A percentile compares a stretch with the other conserved stretches of the same genome.
Evolutionary conservation across 2,329 filamentous ascomycete species (phyloP).

Genomic region (Teratosphaeria zuluensis): DNA sequence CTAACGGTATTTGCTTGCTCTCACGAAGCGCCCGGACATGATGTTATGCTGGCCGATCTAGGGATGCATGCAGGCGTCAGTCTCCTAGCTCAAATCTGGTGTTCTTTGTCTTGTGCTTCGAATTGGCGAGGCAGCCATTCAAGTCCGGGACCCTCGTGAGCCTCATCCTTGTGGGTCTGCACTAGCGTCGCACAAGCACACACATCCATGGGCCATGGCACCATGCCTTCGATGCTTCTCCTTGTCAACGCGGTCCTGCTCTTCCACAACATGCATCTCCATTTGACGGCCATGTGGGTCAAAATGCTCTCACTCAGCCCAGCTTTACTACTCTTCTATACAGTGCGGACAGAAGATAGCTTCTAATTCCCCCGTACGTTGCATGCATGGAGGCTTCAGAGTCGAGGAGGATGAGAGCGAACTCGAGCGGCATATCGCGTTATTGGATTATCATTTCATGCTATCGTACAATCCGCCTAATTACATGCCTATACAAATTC

Average conservation of each 20-base stretch:
- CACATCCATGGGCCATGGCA: neutral
- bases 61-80: neutral
- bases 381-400: no score
- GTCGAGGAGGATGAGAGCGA: no score
- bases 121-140: neutral
- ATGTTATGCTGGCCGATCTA: neutral
- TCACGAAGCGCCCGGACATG: conserved; percentile 65
- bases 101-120: neutral
- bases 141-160: neutral
- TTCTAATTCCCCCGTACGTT: no score
- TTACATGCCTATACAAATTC: no score
- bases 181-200: neutral
- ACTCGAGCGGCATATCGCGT: neutral
- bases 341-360: no score
- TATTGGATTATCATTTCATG: neutral
- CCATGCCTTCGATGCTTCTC: neutral
- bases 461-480: neutral
- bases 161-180: neutral
- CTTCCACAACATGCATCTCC: no score
- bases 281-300: no score
- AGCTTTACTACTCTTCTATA: no score
- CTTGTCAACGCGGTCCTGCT: no score
- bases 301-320: no score
- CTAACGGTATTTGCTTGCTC: conserved; percentile 65
- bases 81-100: neutral